Conservation (phyloP, 2,329 filamentous ascomycete species). For the Apiospora hydei region DNA sequence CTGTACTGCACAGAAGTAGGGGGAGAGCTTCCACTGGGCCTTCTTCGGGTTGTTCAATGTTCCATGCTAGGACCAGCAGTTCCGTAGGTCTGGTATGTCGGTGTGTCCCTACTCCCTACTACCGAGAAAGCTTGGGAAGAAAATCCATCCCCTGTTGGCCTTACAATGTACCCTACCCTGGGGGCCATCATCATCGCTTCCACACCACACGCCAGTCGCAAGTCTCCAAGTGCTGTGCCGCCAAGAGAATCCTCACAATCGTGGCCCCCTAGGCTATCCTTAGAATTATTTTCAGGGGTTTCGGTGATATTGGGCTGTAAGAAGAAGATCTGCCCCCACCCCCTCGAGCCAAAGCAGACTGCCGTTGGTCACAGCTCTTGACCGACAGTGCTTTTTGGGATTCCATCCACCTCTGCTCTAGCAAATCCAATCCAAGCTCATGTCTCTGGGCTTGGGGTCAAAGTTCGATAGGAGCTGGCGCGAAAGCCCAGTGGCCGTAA, state of each 20-base stretch:
- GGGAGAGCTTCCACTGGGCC: constrained; percentile 10
- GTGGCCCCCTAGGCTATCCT: constrained; percentile 16
- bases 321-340: constrained; percentile 18
- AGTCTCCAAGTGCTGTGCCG: constrained; percentile 10
- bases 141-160: constrained; percentile 18
- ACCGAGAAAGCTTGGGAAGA: constrained; percentile 18
- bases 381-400: constrained; percentile 2
- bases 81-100: constrained; percentile 19
- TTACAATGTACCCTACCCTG: constrained; percentile 19
- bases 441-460: not conserved
- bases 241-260: constrained; percentile 15
- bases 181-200: constrained; percentile 11
- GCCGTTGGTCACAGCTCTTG: constrained; percentile 23
- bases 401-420: constrained; percentile 3
- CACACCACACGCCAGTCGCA: constrained; percentile 3
- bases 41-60: constrained; percentile 21
- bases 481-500: not conserved
- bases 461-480: constrained; percentile 1
- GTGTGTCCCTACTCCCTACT: constrained; percentile 15
- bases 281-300: constrained; percentile 19
- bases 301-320: constrained; percentile 21
- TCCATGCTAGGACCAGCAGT: constrained; percentile 22
- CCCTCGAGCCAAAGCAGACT: constrained; percentile 18
- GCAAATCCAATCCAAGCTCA: not conserved
- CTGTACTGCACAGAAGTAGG: not conserved